Base-by-base conservation (phyloP, 2,329 filamentous ascomycete species). In the Exophiala lecanii-corni region DNA sequence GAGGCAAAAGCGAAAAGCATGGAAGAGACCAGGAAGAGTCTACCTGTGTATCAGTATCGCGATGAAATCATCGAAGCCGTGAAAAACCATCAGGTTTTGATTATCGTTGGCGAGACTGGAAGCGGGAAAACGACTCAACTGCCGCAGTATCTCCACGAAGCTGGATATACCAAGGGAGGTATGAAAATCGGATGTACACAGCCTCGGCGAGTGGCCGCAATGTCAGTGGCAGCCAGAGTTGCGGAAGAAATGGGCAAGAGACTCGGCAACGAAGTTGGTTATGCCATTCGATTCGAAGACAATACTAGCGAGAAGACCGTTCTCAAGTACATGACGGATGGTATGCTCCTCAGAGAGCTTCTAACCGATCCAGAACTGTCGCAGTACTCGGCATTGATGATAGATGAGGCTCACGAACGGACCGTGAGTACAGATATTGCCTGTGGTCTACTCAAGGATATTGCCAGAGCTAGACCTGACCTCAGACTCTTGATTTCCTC, bases 261-360 rank as follows among this genome's bases (percentile, higher is more conserved):
- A 62, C 70, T 97, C 9, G 92, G 92, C 1, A 85, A 87, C 50
- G 88, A 96, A 59, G 91, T 97, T 18, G 92, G 92, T 12, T 98
- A 96, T 62, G 83, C 84, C 0, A 94, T 98, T 55, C 85, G 92
- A 49, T 98, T 97, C 57, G 92, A 98, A 61, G 87, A 96, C 64
- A 82, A 82, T 51, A 94, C 89, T 0, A 87, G 81, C 60, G 88
- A 94, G 57, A 94, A 94, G 67, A 97, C 92, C 0, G 73, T 91
- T 5, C 68, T 98, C 41, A 94, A 95, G 64, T 97, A 95, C 66
- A 91, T 94, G 85, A 98, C 92, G 0, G 92, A 98, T 59, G 92
- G 92, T 61, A 94, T 97, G 84, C 71, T 97, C 28, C 71, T 97
- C 20, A 77, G 89, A 60, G 88, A 95, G 61, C 85, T 96, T 53